Percentiles rank a stretch among this genome's conserved stretches.
These are phyloP conservation scores for Polygonum aviculare DNA, from an alignment of 148 eudicot species.

Conservation along the genomic window DNA sequence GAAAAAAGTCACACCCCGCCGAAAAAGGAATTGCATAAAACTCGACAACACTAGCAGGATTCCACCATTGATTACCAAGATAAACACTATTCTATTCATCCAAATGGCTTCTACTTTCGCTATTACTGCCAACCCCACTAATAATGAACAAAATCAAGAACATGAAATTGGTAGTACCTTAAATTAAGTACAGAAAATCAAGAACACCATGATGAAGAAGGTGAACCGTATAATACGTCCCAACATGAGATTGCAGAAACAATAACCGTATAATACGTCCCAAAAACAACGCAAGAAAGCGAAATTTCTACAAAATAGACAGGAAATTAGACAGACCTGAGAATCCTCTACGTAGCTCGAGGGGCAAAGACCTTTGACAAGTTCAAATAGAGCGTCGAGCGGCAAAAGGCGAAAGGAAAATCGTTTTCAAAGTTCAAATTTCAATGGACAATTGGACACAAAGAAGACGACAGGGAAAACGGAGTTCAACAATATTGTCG, in stretches of 20 bases:
- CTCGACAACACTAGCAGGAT: neutral
- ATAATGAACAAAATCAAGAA: neutral
- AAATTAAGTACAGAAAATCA: neutral
- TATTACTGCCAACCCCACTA: slow-evolving; percentile 2
- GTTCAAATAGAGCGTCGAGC: neutral
- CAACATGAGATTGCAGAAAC: neutral
- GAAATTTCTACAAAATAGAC: neutral
- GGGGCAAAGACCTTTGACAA: neutral
- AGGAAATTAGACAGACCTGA: neutral
- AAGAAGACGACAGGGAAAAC: neutral
- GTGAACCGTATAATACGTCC: neutral
- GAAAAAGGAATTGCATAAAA: neutral
- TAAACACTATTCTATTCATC: neutral
- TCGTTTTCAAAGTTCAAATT: slow-evolving; percentile 12
- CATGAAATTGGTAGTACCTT: neutral
- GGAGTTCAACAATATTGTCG: neutral
- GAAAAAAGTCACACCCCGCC: neutral
- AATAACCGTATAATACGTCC: neutral
- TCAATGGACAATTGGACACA: neutral
- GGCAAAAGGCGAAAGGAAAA: slow-evolving; percentile 8
- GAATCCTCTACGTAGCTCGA: neutral
- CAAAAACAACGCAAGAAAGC: neutral
- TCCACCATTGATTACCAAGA: neutral
- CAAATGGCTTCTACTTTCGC: neutral
- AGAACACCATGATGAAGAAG: neutral